phyloP scores from a whole-genome alignment of 352 stramenopile species.

The Phytophthora pinifolia region DNA sequence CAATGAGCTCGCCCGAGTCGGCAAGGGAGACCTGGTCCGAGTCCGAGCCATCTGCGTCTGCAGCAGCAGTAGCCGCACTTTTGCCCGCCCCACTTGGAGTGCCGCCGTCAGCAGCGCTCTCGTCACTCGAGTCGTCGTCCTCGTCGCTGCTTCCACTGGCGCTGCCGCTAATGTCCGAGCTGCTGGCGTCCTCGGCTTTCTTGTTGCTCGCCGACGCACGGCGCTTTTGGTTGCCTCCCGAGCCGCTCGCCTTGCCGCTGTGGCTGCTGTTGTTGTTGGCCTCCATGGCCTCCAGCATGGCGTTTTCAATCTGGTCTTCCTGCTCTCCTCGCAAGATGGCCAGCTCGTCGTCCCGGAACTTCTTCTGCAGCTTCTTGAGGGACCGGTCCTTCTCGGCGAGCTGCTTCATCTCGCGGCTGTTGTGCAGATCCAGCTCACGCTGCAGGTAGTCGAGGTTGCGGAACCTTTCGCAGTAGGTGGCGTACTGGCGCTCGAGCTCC shows the following conservation, averaged over 20 bases:
- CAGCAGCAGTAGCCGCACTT: neutral
- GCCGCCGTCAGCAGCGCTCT: slow-evolving; percentile 32
- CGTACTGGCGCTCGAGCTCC: slow-evolving; percentile 95
- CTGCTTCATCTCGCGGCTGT: slow-evolving; percentile 84
- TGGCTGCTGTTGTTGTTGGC: slow-evolving; percentile 46
- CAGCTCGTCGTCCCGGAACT: slow-evolving; percentile 91
- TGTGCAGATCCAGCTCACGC: slow-evolving; percentile 91
- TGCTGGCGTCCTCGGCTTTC: slow-evolving; percentile 49
- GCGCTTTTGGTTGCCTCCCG: slow-evolving; percentile 52
- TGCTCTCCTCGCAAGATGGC: slow-evolving; percentile 87
- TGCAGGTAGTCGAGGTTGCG: slow-evolving; percentile 97
- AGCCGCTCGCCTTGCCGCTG: slow-evolving; percentile 25
- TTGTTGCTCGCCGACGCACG: slow-evolving; percentile 32
- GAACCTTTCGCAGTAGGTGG: slow-evolving; percentile 93
- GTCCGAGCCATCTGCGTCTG: slow-evolving; percentile 40
- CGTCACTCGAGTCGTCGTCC: slow-evolving; percentile 57
- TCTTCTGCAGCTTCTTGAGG: slow-evolving; percentile 93
- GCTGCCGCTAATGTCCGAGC: slow-evolving; percentile 43
- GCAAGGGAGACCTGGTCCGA: slow-evolving; percentile 84
- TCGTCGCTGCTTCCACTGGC: slow-evolving; percentile 39
- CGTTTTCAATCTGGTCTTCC: slow-evolving; percentile 73
- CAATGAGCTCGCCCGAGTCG: slow-evolving; percentile 80
- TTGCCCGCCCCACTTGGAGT: slow-evolving; percentile 14
- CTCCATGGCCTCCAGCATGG: slow-evolving; percentile 46
- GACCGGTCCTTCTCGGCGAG: slow-evolving; percentile 86